Percentiles rank a stretch among this genome's conserved stretches.
Conservation (phyloP, 2,329 filamentous ascomycete species). For the Colletotrichum orchidophilum region DNA sequence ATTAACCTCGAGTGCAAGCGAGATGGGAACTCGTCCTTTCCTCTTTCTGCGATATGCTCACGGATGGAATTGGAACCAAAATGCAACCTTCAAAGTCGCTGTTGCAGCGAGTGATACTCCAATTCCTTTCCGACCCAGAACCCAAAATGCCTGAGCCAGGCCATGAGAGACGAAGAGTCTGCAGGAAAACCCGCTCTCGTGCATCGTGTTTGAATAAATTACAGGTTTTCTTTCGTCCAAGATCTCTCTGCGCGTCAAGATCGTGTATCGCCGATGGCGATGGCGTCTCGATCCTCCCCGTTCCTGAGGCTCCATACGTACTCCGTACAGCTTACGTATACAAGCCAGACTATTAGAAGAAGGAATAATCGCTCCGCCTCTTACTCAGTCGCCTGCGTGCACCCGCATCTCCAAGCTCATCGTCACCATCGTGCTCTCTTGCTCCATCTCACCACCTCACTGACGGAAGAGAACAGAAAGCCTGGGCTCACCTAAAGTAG, state of each 20-base stretch:
- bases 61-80: not conserved
- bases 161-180: too few species aligned
- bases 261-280: not conserved
- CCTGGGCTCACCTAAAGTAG: not conserved
- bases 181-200: not conserved
- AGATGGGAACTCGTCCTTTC: too few species aligned
- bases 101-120: not conserved
- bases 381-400: not conserved
- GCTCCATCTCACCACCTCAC: not conserved
- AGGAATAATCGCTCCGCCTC: not conserved
- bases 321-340: too few species aligned
- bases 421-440: conserved; percentile 10
- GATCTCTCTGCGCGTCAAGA: conserved; percentile 4
- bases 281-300: not conserved
- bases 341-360: not conserved
- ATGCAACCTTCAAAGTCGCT: not conserved
- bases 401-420: not conserved
- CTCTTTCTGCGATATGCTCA: too few species aligned
- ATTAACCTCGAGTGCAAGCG: not conserved
- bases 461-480: not conserved
- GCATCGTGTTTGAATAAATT: not conserved
- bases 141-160: not conserved
- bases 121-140: not conserved
- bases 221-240: not conserved
- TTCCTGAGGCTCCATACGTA: not conserved